Evolutionary conservation across 768 basidiomycete genomes (phyloP).

Genomic region (Candolleomyces aberdarensis): DNA sequence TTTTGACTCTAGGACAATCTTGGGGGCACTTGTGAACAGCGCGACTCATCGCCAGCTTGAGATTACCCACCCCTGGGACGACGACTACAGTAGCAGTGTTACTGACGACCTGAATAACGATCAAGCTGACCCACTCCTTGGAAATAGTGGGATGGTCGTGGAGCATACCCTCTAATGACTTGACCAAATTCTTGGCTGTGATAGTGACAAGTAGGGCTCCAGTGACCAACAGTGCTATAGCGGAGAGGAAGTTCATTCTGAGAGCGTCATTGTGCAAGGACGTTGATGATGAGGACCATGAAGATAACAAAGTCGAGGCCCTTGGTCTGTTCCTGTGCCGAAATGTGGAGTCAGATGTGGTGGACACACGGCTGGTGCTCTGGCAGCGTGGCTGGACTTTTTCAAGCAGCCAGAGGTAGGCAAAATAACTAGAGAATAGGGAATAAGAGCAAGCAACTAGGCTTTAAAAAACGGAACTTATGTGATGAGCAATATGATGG

Average conservation of each 20-base stretch:
- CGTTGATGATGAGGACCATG: conserved; percentile 8
- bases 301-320: conserved; percentile 9
- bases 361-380: conserved; percentile 9
- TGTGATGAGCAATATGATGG: conserved; percentile 44
- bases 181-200: conserved; percentile 39
- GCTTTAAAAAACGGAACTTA: conserved; percentile 19
- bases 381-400: conserved; percentile 20
- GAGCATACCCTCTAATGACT: conserved; percentile 37
- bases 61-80: conserved; percentile 39
- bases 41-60: conserved; percentile 40
- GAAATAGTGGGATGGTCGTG: conserved; percentile 35
- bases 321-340: conserved; percentile 7
- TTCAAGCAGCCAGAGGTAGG: conserved; percentile 43
- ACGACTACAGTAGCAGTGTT: conserved; percentile 41
- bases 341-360: conserved; percentile 19
- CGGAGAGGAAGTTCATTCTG: conserved; percentile 32
- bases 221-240: conserved; percentile 27
- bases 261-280: conserved; percentile 22
- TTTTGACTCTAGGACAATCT: too few relatives aligned
- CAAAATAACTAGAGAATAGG: conserved; percentile 3
- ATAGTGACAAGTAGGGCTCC: conserved; percentile 37
- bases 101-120: conserved; percentile 40
- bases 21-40: conserved; percentile 20
- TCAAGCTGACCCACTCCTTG: conserved; percentile 43
- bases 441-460: neutral